Base-by-base conservation (phyloP, 2,329 filamentous ascomycete genomes). In the Mollisia scopiformis region DNA sequence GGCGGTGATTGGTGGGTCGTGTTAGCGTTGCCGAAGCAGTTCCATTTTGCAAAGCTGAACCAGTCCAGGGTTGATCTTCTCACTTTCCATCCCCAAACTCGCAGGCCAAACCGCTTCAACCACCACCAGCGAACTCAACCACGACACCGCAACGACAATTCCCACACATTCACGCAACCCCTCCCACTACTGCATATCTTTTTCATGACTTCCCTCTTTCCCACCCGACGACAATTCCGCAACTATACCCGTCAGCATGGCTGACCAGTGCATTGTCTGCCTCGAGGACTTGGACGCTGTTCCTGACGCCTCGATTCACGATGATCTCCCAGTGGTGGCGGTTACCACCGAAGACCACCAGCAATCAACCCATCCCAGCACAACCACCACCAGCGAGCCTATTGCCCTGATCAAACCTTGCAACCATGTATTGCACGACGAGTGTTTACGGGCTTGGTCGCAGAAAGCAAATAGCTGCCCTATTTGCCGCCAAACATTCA, bases 381-480 rank as follows among this genome's bases (percentile, higher is more conserved):
- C 64, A 54, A 30, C 41, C 47, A 52, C 61, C 55, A 64, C 64
- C 30, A 58, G 67, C 39, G 62, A 63, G 35, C 52, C 57, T 61
- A 81, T 88, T 63, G 86, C 87, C 41, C 77, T 83, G 58, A 84
- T 89, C 53, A 81, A 87, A 62, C 89, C 92, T 50, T 99, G 95
- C 77, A 91, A 92, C 61, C 96, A 99, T 80, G 85, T 93, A 69
- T 82, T 99, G 69, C 95, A 99, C 79, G 89, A 99, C 79, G 88
- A 90, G 55, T 99, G 95, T 76, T 84, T 99, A 68, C 90, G 90
- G 70, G 92, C 93, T 69, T 99, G 95, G 95, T 92, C 94, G 49
- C 92, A 96, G 77, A 90, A 96, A 75, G 94, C 95, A 66, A 99
- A 98, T 78, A 97, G 93, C 74, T 99, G 95, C 76, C 95, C 95